Evolutionary conservation across 352 stramenopile species (phyloP).

Genomic region (Phytophthora tentaculata): DNA sequence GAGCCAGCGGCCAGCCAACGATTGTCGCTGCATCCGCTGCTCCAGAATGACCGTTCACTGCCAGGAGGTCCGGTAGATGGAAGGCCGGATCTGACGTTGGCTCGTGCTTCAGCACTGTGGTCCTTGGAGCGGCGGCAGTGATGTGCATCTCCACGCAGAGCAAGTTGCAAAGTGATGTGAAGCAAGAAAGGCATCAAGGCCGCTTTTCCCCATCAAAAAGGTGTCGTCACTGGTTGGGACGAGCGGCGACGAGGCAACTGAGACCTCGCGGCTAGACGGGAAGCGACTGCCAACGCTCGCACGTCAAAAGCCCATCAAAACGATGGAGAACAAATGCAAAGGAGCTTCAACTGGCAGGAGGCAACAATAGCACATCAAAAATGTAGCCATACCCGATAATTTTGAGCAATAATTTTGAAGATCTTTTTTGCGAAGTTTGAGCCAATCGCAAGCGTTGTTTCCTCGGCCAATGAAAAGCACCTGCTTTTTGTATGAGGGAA

Average conservation of each 20-base stretch:
- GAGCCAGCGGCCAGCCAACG: conserved; percentile 25
- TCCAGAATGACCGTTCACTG: conserved; percentile 9
- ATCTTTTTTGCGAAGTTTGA: conserved; percentile 17
- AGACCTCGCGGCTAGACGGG: conserved; percentile 30
- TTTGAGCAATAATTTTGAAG: background rate
- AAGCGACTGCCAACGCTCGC: conserved; percentile 43
- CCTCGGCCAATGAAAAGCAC: conserved; percentile 30
- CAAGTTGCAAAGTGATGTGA: conserved; percentile 39
- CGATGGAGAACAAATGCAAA: conserved; percentile 31
- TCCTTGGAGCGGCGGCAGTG: conserved; percentile 27
- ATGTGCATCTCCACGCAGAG: conserved; percentile 39
- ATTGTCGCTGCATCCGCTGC: conserved; percentile 8
- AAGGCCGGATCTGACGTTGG: conserved; percentile 22
- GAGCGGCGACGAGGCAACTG: conserved; percentile 26
- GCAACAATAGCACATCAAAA: background rate
- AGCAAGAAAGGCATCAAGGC: conserved; percentile 5
- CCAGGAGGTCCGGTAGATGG: conserved; percentile 29
- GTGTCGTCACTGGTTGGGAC: conserved; percentile 43
- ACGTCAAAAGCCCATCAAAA: conserved; percentile 32
- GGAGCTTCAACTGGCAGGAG: conserved; percentile 6
- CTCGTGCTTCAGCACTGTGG: conserved; percentile 24
- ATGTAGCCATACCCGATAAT: too few species aligned
- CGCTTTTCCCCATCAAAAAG: conserved; percentile 15
- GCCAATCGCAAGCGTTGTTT: conserved; percentile 26
- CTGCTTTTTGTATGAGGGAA: conserved; percentile 25